Evolutionary conservation across 441 rosid genomes (phyloP).

Genomic region (Kokia cookei): DNA sequence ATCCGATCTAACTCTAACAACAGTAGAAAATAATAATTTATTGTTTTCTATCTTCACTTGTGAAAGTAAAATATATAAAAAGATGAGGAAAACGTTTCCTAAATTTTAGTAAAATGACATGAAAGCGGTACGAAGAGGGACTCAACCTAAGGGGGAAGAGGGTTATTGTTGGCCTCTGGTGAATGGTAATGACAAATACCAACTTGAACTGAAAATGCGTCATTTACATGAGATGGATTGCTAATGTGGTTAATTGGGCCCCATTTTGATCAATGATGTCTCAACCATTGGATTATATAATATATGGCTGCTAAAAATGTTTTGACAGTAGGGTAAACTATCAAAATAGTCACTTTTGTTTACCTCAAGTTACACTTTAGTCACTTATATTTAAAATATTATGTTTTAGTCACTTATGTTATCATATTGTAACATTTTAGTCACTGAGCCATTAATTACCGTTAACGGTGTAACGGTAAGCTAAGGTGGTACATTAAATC

Average conservation of each 20-base stretch:
- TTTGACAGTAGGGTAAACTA: not conserved
- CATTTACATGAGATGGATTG: slow-evolving; percentile 16
- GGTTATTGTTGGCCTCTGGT: slow-evolving; percentile 30
- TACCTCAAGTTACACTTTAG: no score
- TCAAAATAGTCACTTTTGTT: no score
- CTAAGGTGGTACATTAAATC: no score
- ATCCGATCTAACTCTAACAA: no score
- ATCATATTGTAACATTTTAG: no score
- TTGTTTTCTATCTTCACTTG: not conserved
- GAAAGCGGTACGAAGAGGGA: slow-evolving; percentile 13
- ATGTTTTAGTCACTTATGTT: no score
- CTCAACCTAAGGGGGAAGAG: slow-evolving; percentile 7
- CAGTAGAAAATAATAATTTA: not conserved
- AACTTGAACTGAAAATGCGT: slow-evolving; percentile 44
- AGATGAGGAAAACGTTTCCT: not conserved
- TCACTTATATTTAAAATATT: no score
- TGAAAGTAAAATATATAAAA: not conserved
- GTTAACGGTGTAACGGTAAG: no score
- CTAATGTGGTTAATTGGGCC: not conserved
- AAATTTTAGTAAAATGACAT: slow-evolving; percentile 4
- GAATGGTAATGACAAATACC: slow-evolving; percentile 62
- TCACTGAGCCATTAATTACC: no score
- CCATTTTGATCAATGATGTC: slow-evolving; percentile 33
- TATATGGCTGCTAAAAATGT: not conserved
- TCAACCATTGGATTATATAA: slow-evolving; percentile 23